Evolutionary conservation across 108 stramenopile genomes (phyloP).

Genomic region (Craspedostauros australis): DNA sequence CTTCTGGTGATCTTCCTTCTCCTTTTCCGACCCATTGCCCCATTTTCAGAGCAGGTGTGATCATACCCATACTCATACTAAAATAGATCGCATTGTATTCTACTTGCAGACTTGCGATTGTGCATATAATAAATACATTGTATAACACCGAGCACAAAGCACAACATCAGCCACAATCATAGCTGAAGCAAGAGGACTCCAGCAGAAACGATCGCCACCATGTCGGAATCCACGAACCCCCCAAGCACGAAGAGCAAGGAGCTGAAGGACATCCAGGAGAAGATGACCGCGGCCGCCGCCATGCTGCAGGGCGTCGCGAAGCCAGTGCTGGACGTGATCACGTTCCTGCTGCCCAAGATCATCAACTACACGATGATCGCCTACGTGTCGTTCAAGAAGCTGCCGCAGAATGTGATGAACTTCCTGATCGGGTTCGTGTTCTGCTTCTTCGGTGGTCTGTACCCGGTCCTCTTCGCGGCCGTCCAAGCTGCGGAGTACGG

Average conservation of each 20-base stretch:
- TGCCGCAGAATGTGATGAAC: slow-evolving; percentile 48
- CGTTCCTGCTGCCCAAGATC: slow-evolving; percentile 24
- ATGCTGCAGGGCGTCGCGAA: slow-evolving; percentile 26
- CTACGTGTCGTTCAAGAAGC: slow-evolving; percentile 28
- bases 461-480: slow-evolving; percentile 87
- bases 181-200: too few relatives aligned
- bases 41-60: too few relatives aligned
- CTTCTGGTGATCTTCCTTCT: too few relatives aligned
- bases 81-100: too few relatives aligned
- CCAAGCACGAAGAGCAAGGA: slow-evolving; percentile 16
- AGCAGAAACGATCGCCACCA: neutral
- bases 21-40: too few relatives aligned
- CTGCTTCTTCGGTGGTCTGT: slow-evolving; percentile 95
- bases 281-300: slow-evolving; percentile 8
- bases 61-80: too few relatives aligned
- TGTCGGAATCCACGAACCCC: neutral
- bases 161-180: too few relatives aligned
- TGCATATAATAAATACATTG: too few relatives aligned
- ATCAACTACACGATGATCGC: slow-evolving; percentile 15
- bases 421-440: slow-evolving; percentile 73
- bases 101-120: too few relatives aligned
- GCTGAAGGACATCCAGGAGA: slow-evolving; percentile 1
- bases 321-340: slow-evolving; percentile 32
- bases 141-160: too few relatives aligned
- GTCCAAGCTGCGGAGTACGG: slow-evolving; percentile 85